Percentiles rank a stretch among this genome's conserved stretches.
Evolutionary conservation across 352 stramenopile species (phyloP).

Genomic region (Phytophthora foliorum): DNA sequence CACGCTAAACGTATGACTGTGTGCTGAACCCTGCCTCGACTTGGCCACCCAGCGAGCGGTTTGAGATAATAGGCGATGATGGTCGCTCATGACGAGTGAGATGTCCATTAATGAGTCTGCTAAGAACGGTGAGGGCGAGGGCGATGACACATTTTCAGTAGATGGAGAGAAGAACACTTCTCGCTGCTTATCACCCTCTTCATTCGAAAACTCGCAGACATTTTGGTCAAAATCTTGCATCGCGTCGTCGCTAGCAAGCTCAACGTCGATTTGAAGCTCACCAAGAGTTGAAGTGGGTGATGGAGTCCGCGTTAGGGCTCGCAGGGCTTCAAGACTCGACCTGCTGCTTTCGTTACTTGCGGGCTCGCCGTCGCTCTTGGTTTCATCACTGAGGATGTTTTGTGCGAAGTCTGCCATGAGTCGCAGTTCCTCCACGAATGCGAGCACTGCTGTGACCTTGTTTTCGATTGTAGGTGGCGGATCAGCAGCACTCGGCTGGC

Average conservation of each 20-base stretch:
- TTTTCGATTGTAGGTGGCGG: constrained; percentile 32
- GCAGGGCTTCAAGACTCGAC: constrained; percentile 45
- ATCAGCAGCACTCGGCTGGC: constrained; percentile 11
- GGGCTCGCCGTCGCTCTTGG: constrained; percentile 17
- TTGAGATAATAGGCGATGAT: constrained; percentile 70
- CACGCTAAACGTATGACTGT: constrained; percentile 36
- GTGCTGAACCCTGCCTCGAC: constrained; percentile 27
- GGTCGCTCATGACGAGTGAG: constrained; percentile 82
- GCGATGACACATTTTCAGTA: constrained; percentile 3
- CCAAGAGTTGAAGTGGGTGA: constrained; percentile 34
- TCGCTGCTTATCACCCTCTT: constrained; percentile 18
- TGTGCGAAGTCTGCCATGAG: constrained; percentile 70
- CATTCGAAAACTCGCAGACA: constrained; percentile 26
- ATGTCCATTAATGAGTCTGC: constrained; percentile 75
- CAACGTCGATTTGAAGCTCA: constrained; percentile 36
- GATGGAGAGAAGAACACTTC: constrained; percentile 10
- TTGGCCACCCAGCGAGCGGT: constrained; percentile 59
- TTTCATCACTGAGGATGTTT: constrained; percentile 65
- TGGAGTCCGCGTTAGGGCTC: constrained; percentile 40
- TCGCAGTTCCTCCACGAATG: constrained; percentile 71
- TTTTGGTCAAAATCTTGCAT: constrained; percentile 14
- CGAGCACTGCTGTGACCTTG: constrained; percentile 48
- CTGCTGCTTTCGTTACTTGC: constrained; percentile 59
- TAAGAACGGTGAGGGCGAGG: constrained; percentile 41
- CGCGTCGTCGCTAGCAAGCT: constrained; percentile 18